phyloP scores from a whole-genome alignment of 2,329 filamentous ascomycete species.

The Fusarium oligoseptatum region DNA sequence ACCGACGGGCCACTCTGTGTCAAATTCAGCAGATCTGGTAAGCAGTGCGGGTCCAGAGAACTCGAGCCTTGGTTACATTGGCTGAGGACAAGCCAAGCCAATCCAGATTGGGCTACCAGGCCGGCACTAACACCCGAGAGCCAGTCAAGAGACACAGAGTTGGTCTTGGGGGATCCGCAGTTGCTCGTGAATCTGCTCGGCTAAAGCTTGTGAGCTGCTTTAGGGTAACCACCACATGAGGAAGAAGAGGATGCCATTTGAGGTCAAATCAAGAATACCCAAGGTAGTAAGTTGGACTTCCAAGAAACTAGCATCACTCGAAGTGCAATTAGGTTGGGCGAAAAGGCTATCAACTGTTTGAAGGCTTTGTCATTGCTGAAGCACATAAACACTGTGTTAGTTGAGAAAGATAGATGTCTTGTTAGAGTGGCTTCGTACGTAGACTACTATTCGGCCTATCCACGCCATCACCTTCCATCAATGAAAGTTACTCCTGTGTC shows the following conservation, averaged over 20 bases:
- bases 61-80: neutral
- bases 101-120: neutral
- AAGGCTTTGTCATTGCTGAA: neutral
- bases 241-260: neutral
- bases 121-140: neutral
- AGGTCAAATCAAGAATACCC: neutral
- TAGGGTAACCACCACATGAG: neutral
- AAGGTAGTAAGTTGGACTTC: neutral
- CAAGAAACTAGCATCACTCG: no score
- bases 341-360: neutral
- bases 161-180: neutral
- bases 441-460: neutral
- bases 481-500: neutral
- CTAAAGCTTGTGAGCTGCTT: neutral
- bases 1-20: neutral
- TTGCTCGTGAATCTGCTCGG: neutral
- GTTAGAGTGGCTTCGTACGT: no score
- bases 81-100: neutral
- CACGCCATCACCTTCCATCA: neutral
- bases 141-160: neutral
- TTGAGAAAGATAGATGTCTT: neutral
- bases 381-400: neutral
- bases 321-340: neutral
- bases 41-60: neutral
- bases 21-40: neutral